Evolutionary conservation across 169 alveolate genomes (phyloP).

Genomic region (Cryptosporidium canis): DNA sequence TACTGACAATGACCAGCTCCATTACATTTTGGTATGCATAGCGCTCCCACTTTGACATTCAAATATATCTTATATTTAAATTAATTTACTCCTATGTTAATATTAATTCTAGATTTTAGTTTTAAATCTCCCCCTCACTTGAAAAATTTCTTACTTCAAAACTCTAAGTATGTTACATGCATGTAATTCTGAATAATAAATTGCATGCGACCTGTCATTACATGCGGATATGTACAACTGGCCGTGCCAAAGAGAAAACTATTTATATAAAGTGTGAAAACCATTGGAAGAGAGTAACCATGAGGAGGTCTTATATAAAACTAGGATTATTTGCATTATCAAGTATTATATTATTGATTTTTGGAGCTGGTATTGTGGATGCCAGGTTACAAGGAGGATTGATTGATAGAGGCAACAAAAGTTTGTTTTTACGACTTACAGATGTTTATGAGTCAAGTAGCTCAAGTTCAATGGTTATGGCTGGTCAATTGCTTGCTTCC

Average conservation of each 20-base stretch:
- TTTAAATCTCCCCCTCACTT: not conserved
- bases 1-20: not conserved
- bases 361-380: not conserved
- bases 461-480: slow-evolving; percentile 9
- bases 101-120: not conserved
- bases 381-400: slow-evolving; percentile 14
- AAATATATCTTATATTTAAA: not conserved
- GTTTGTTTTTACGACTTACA: not conserved
- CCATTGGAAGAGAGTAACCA: not conserved
- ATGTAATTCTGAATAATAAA: not conserved
- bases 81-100: not conserved
- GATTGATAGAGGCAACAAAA: not conserved
- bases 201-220: not conserved
- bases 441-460: not conserved
- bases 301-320: not conserved
- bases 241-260: not conserved
- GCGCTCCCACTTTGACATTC: too few relatives aligned
- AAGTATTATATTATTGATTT: not conserved
- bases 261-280: not conserved
- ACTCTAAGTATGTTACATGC: slow-evolving; percentile 8
- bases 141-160: not conserved
- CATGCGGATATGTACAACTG: slow-evolving; percentile 13
- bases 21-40: not conserved
- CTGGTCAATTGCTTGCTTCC: slow-evolving; percentile 63
- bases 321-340: not conserved